These are phyloP conservation scores for Melaleuca alternifolia DNA, from an alignment of 345 rosid genomes.

Conservation along the genomic window DNA sequence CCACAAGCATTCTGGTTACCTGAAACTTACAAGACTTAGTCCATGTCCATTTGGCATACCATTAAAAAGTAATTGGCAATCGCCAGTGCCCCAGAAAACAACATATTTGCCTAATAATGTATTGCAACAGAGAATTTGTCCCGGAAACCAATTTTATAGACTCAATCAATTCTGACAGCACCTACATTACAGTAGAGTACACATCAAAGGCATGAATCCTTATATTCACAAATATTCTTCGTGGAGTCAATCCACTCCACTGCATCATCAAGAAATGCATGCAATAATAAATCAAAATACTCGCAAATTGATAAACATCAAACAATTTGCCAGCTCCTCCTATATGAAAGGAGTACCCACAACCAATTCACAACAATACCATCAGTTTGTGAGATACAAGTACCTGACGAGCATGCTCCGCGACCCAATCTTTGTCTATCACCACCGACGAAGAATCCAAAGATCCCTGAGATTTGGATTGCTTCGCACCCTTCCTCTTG, in stretches of 20 bases:
- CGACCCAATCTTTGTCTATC: conserved; percentile 78
- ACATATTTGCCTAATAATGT: background rate
- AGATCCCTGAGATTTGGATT: conserved; percentile 39
- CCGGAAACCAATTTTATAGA: background rate
- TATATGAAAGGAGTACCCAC: background rate
- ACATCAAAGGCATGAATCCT: background rate
- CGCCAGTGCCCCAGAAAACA: background rate
- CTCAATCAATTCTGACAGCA: background rate
- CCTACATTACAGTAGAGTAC: background rate
- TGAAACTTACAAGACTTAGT: conserved; percentile 2
- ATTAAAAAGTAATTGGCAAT: background rate
- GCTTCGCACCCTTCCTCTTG: conserved; percentile 45
- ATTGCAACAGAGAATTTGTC: background rate
- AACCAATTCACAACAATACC: background rate
- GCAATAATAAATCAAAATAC: background rate
- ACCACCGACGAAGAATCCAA: conserved; percentile 48
- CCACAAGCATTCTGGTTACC: conserved; percentile 86
- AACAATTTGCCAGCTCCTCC: background rate
- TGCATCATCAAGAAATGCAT: background rate
- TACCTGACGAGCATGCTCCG: conserved; percentile 93
- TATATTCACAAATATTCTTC: background rate
- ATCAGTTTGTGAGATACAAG: background rate
- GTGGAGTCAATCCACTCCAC: background rate
- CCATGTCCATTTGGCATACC: background rate
- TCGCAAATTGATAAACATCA: background rate